Evolutionary conservation across 495 filamentous ascomycete species (phyloP).

Genomic region (Jackrogersella multiformis): DNA sequence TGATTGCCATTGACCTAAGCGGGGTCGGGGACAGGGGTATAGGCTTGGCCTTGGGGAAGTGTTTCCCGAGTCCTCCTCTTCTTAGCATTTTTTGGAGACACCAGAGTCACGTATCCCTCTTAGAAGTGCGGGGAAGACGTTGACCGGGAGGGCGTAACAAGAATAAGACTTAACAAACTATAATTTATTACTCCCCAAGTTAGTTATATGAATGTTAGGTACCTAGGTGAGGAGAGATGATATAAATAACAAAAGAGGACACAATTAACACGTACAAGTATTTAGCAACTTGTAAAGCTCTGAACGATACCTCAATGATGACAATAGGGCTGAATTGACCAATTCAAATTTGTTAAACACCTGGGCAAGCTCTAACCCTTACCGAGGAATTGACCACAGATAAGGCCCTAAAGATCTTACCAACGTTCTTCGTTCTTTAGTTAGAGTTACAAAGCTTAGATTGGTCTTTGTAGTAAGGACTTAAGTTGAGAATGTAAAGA

Average conservation of each 20-base stretch:
- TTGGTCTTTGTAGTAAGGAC: background rate
- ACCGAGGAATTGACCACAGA: background rate
- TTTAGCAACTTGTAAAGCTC: background rate
- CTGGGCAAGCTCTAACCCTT: background rate
- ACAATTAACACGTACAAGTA: no score
- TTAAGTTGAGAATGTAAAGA: background rate
- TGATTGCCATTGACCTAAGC: conserved; percentile 6
- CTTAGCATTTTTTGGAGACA: background rate
- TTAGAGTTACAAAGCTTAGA: background rate
- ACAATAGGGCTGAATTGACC: no score
- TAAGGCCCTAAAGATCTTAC: background rate
- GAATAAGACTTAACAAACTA: background rate
- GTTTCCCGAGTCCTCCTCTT: conserved; percentile 3
- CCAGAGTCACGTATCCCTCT: background rate
- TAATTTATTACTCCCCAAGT: background rate
- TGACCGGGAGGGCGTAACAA: conserved; percentile 16
- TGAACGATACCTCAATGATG: no score
- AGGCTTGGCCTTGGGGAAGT: conserved; percentile 3
- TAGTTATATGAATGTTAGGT: background rate
- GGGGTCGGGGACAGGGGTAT: conserved; percentile 14
- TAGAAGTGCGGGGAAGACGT: background rate
- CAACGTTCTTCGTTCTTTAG: background rate
- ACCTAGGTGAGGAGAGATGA: no score
- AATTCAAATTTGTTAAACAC: background rate
- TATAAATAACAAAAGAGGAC: no score